A percentile compares a stretch with the other conserved stretches of the same genome.
These are phyloP conservation scores for Arthroderma uncinatum DNA, from an alignment of 2,329 filamentous ascomycete genomes.

Conservation along the genomic window DNA sequence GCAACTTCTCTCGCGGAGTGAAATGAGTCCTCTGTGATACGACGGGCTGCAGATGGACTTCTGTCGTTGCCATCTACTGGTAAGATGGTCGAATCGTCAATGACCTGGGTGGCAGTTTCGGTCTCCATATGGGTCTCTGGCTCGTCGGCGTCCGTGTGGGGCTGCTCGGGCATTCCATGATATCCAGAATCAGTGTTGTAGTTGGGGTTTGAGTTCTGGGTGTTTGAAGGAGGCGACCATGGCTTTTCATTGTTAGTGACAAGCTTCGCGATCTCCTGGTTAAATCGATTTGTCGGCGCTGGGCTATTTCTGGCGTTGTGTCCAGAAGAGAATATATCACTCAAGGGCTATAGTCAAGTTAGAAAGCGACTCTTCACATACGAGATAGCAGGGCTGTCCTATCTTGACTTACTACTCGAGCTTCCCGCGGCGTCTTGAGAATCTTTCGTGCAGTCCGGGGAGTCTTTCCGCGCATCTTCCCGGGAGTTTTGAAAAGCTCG, in stretches of 20 bases:
- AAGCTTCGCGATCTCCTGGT: conserved; percentile 28
- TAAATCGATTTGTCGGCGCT: conserved; percentile 26
- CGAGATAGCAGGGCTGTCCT: background rate
- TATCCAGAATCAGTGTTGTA: conserved; percentile 39
- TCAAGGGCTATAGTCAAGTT: conserved; percentile 31
- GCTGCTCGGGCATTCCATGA: conserved; percentile 32
- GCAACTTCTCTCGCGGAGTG: conserved; percentile 37
- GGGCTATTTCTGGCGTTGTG: conserved; percentile 27
- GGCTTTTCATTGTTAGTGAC: conserved; percentile 14
- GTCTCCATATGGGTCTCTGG: conserved; percentile 6
- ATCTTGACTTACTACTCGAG: conserved; percentile 34
- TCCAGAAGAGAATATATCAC: conserved; percentile 38
- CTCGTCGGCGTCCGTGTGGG: background rate
- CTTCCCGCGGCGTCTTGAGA: conserved; percentile 15
- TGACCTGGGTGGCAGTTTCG: conserved; percentile 25
- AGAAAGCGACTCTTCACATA: conserved; percentile 7
- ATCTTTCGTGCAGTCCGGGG: conserved; percentile 35
- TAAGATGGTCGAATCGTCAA: conserved; percentile 22
- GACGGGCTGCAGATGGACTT: conserved; percentile 24
- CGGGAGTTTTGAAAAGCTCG: conserved; percentile 74
- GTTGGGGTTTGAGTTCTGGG: conserved; percentile 25
- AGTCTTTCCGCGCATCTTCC: conserved; percentile 40
- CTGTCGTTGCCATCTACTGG: conserved; percentile 13
- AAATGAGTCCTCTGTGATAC: conserved; percentile 37
- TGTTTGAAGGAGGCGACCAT: conserved; percentile 12